phyloP scores from a whole-genome alignment of 805 yeast species.

The Wickerhamomyces bovis region DNA sequence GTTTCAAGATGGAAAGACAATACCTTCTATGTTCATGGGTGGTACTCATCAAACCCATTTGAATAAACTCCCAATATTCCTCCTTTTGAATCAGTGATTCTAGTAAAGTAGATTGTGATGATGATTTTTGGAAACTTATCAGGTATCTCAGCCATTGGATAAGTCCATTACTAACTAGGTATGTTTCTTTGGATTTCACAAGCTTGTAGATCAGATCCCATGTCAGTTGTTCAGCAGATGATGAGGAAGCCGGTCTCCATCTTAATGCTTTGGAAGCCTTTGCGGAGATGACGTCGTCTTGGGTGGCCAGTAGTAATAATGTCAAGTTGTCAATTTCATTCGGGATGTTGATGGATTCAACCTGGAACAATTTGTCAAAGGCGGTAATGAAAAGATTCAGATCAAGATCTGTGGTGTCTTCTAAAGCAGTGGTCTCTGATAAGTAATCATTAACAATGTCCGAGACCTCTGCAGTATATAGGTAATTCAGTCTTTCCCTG shows the following conservation, averaged over 20 bases:
- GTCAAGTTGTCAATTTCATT: conserved; percentile 24
- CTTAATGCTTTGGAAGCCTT: conserved; percentile 37
- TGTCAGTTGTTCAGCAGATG: conserved; percentile 17
- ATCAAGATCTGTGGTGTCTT: not conserved
- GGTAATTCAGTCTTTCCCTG: conserved; percentile 3
- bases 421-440: not conserved
- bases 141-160: conserved; percentile 54
- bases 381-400: not conserved
- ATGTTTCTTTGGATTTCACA: conserved; percentile 23
- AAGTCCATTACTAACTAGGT: conserved; percentile 37
- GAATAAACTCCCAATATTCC: conserved; percentile 52
- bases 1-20: conserved; percentile 56
- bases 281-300: conserved; percentile 33
- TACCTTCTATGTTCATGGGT: conserved; percentile 68
- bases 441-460: not conserved
- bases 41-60: conserved; percentile 45
- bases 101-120: conserved; percentile 2
- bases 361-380: conserved; percentile 15
- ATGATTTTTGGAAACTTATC: conserved; percentile 17
- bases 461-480: not conserved
- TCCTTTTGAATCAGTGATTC: conserved; percentile 6
- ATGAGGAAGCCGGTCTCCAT: conserved; percentile 41
- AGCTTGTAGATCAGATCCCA: conserved; percentile 44
- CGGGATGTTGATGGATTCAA: conserved; percentile 2
- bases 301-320: conserved; percentile 30